Evolutionary conservation across 2,329 filamentous ascomycete genomes (phyloP), one percentile per base, ranked within the genome.

Genomic region (Lasiodiplodia gonubiensis): DNA sequence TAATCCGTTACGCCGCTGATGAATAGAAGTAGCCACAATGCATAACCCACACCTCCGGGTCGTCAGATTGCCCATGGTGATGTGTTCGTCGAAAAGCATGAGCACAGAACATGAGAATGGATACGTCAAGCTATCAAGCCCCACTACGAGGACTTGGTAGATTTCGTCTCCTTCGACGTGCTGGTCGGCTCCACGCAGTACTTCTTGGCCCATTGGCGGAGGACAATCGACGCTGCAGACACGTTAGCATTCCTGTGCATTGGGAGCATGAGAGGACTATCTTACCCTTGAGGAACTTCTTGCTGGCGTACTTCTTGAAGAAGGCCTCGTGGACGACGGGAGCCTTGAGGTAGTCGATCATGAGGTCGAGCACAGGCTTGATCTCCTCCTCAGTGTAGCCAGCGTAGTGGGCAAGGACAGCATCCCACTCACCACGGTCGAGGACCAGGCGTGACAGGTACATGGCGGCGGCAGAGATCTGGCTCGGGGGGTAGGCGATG

Each of bases 301-400:
- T 99, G 88, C 93, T 97, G 67, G 95, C 95, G 79, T 99, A 99
- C 82, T 99, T 99, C 88, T 97, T 97, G 86, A 97, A 98, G 86
- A 99, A 97, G 46, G 95, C 96, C 79, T 98, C 94, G 76, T 99
- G 95, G 52, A 90, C 88, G 65, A 97, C 92, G 30, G 94, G 95
- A 14, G 92, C 89, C 68, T 92, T 91, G 48, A 99, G 90, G 78
- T 99, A 99, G 80, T 99, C 94, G 69, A 99, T 89, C 94, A 99
- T 97, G 69, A 98, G 86, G 74, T 91, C 87, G 76, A 97, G 92
- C 49, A 98, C 92, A 12, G 94, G 94, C 78, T 94, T 88, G 72
- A 99, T 93, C 80, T 99, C 92, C 55, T 94, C 89, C 79, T 98
- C 94, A 2, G 87, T 90, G 80, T 98, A 99, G 67, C 95, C 95